Conservation (phyloP, 805 yeast genomes). For the Candida ficus region DNA sequence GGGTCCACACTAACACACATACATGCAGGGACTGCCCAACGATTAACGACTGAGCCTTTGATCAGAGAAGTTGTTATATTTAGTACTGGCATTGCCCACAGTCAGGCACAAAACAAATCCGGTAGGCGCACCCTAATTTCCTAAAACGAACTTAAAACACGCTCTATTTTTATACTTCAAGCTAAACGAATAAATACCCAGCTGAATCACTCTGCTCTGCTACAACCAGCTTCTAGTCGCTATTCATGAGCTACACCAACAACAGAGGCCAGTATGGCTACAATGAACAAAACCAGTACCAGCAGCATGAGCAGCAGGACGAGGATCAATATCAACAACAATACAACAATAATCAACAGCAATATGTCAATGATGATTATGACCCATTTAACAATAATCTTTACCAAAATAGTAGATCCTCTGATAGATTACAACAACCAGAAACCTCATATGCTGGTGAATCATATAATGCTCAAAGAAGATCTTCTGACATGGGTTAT, state of each 20-base stretch:
- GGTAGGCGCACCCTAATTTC: not conserved
- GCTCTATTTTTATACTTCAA: not conserved
- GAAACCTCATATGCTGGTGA: constrained; percentile 15
- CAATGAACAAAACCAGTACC: constrained; percentile 1
- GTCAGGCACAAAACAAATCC: too few relatives aligned
- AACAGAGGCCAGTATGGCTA: constrained; percentile 5
- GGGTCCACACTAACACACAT: too few relatives aligned
- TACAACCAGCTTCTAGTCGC: not conserved
- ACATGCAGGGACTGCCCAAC: too few relatives aligned
- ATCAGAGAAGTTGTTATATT: too few relatives aligned
- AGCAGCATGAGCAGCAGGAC: not conserved
- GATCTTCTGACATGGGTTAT: constrained; percentile 10
- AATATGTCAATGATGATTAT: constrained; percentile 7
- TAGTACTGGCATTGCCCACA: not conserved
- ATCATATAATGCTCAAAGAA: constrained; percentile 12
- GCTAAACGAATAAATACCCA: too few relatives aligned
- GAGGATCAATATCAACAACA: constrained; percentile 3
- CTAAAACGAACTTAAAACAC: not conserved
- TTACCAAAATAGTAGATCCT: constrained; percentile 10
- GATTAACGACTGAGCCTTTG: too few relatives aligned
- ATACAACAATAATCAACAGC: not conserved
- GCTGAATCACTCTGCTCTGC: not conserved
- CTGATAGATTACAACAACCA: constrained; percentile 16
- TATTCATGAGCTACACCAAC: constrained; percentile 12
- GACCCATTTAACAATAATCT: constrained; percentile 9